These are phyloP conservation scores for Exophiala dermatitidis DNA, from an alignment of 2,329 filamentous ascomycete genomes.

Conservation along the genomic window DNA sequence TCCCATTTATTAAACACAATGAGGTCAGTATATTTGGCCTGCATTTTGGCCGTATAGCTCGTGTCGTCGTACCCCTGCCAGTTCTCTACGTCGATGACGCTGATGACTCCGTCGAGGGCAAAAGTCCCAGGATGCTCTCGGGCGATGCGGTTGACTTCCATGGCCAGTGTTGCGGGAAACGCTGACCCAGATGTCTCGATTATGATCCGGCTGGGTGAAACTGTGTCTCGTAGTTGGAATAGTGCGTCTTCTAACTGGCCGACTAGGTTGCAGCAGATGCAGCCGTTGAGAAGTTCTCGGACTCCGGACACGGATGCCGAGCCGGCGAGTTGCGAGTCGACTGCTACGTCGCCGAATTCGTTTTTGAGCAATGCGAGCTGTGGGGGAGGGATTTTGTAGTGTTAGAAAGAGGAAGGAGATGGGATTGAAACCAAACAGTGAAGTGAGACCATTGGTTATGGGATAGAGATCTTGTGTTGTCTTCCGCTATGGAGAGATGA, in stretches of 20 bases:
- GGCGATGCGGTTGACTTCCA: slow-evolving; percentile 77
- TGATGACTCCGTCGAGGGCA: slow-evolving; percentile 77
- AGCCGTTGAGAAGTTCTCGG: slow-evolving; percentile 88
- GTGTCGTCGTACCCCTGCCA: slow-evolving; percentile 91
- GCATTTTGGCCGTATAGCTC: slow-evolving; percentile 77
- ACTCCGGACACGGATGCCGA: slow-evolving; percentile 79
- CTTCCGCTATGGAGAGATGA: background rate
- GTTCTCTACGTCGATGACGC: slow-evolving; percentile 89
- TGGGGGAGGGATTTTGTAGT: background rate
- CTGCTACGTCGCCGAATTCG: slow-evolving; percentile 89
- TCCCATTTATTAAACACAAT: slow-evolving; percentile 96
- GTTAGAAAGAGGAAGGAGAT: background rate
- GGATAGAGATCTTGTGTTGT: background rate
- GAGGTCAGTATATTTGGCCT: slow-evolving; percentile 83
- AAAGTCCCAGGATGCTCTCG: slow-evolving; percentile 56
- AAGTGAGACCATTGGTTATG: background rate
- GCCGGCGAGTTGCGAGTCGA: slow-evolving; percentile 85
- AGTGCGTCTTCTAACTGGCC: slow-evolving; percentile 81
- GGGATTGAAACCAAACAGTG: background rate
- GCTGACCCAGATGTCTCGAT: slow-evolving; percentile 89
- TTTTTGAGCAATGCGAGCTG: slow-evolving; percentile 93
- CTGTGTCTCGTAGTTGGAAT: slow-evolving; percentile 57
- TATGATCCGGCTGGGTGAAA: slow-evolving; percentile 72
- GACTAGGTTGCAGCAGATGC: slow-evolving; percentile 98
- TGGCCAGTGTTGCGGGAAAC: slow-evolving; percentile 79